These are phyloP conservation scores for Tuctoria greenei DNA, from an alignment of 176 grass and related monocot species.

Conservation along the genomic window DNA sequence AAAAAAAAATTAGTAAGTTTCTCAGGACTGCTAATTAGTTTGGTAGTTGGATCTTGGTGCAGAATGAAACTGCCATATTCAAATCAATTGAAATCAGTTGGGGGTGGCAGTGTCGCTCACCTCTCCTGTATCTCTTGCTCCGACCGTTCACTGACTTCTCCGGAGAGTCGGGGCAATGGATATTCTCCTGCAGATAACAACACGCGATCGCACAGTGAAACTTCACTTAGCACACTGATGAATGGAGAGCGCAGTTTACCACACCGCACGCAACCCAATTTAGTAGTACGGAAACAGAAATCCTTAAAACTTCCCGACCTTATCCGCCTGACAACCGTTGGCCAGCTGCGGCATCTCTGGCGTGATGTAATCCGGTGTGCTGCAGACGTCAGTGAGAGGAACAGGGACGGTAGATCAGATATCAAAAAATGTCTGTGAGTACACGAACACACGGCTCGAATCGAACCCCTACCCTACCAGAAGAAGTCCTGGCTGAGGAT, in stretches of 20 bases:
- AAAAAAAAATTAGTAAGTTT: not conserved
- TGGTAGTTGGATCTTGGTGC: not conserved
- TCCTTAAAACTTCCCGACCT: conserved; percentile 31
- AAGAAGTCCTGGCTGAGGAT: conserved; percentile 99
- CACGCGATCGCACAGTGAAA: not conserved
- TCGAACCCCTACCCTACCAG: conserved; percentile 43
- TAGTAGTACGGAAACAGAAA: not conserved
- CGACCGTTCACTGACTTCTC: conserved; percentile 69
- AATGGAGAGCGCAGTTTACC: not conserved
- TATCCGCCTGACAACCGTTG: conserved; percentile 52
- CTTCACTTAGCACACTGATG: not conserved
- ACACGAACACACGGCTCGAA: not conserved
- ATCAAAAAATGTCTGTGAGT: too few species aligned
- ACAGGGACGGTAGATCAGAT: not conserved
- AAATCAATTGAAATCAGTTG: not conserved
- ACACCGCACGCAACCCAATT: not conserved
- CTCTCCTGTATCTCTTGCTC: conserved; percentile 73
- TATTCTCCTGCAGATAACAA: conserved; percentile 63
- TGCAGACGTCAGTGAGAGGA: conserved; percentile 19
- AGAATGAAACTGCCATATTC: not conserved
- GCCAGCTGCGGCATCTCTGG: conserved; percentile 63
- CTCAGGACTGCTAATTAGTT: not conserved
- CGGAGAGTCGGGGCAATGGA: conserved; percentile 76
- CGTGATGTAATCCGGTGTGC: conserved; percentile 95
- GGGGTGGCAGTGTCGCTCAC: conserved; percentile 39